Conservation (phyloP, 1,284 basidiomycete genomes). For the Sparassis latifolia region DNA sequence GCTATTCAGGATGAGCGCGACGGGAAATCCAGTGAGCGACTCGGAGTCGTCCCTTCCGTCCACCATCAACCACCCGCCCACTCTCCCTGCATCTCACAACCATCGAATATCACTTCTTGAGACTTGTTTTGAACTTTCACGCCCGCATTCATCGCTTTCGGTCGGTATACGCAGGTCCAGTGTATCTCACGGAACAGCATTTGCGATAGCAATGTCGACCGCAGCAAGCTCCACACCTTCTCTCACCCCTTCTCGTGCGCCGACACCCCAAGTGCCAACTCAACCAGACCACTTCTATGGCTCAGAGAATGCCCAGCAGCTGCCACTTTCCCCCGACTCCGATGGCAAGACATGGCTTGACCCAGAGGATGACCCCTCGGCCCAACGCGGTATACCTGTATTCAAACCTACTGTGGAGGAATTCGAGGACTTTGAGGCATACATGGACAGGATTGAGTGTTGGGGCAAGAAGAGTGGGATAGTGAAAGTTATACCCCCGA, state of each 20-base stretch:
- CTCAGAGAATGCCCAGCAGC: conserved; percentile 37
- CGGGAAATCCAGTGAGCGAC: not conserved
- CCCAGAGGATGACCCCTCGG: conserved; percentile 80
- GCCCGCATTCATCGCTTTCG: no score
- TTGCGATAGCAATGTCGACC: conserved; percentile 14
- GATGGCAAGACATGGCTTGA: conserved; percentile 59
- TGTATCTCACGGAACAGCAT: no score
- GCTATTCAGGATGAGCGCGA: not conserved
- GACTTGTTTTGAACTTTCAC: no score
- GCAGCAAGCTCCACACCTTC: conserved; percentile 32
- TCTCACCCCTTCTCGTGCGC: conserved; percentile 48
- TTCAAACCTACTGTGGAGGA: conserved; percentile 89
- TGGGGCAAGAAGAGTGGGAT: conserved; percentile 90
- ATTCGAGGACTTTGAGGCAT: conserved; percentile 84
- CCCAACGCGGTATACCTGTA: conserved; percentile 85
- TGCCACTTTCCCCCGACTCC: conserved; percentile 51
- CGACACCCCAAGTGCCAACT: conserved; percentile 40
- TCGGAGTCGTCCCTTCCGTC: no score
- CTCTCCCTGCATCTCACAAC: no score
- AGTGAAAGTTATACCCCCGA: conserved; percentile 89
- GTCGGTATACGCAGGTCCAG: no score
- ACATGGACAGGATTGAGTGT: conserved; percentile 77
- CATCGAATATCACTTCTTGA: no score
- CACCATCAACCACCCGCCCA: no score
- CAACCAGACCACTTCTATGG: conserved; percentile 84